Evolutionary conservation across 2,329 filamentous ascomycete species (phyloP).

Genomic region (Aspergillus sojae): DNA sequence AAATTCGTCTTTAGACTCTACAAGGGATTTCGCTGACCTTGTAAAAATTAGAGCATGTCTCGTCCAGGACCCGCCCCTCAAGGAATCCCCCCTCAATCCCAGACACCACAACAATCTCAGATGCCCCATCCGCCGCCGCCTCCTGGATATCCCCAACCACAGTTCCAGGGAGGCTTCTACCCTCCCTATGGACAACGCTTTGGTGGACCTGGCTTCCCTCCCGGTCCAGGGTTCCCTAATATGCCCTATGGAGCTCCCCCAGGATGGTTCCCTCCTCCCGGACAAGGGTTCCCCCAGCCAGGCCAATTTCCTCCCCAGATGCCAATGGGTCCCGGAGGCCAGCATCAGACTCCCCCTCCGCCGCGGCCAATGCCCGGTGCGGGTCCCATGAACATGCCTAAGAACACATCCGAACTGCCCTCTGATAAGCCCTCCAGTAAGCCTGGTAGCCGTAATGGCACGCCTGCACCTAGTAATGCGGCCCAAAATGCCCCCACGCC

Average conservation of each 20-base stretch:
- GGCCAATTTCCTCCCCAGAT: constrained; percentile 66
- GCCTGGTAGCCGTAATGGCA: constrained; percentile 36
- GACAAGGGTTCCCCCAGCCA: constrained; percentile 73
- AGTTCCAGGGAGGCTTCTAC: constrained; percentile 46
- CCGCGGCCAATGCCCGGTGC: constrained; percentile 36
- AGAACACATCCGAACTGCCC: constrained; percentile 48
- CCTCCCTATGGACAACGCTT: constrained; percentile 51
- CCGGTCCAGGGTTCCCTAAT: constrained; percentile 68
- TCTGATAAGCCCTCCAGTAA: constrained; percentile 41
- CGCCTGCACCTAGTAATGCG: constrained; percentile 33
- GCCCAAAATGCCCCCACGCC: constrained; percentile 38
- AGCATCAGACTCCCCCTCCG: constrained; percentile 39
- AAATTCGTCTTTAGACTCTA: constrained; percentile 8
- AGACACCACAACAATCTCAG: constrained; percentile 51
- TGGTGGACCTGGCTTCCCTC: constrained; percentile 54
- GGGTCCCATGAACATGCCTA: constrained; percentile 31
- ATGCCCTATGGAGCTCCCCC: constrained; percentile 76
- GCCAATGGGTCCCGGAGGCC: constrained; percentile 60
- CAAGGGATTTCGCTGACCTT: constrained; percentile 23
- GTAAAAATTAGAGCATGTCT: constrained; percentile 43
- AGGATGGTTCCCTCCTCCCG: constrained; percentile 76
- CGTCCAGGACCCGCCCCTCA: constrained; percentile 44
- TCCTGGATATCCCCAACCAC: constrained; percentile 45
- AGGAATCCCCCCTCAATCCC: constrained; percentile 38
- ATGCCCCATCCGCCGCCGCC: constrained; percentile 37